Base-by-base conservation (phyloP, 1,139 yeast genomes). In the Starmera stellimalicola region DNA sequence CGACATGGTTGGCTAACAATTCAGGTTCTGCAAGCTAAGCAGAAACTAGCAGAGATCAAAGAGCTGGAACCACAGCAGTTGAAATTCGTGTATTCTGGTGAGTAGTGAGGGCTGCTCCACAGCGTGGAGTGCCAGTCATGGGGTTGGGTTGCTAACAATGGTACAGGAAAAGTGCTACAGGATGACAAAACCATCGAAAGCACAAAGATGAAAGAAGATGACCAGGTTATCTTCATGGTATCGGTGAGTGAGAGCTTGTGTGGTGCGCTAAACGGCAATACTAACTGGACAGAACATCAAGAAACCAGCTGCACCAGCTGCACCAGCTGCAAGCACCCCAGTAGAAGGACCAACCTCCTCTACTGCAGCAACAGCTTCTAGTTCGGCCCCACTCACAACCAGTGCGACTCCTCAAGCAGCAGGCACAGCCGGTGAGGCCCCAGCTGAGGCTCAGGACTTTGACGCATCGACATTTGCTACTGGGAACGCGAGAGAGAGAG, bases 221-320 rank as follows among this genome's bases (percentile, higher is more conserved):
- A 87, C 52, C 88, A 88, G 45, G 76, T 91, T 38, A 88, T 91
- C 41, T 88, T 87, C 58, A 91, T 91, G 97, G 73, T 85, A 34
- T 72, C 87, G n/a, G 42, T 39, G 36, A 29, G 43, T 37, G 15
- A 11, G 3, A n/a, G 7, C n/a, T 1, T 6, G 2, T n/a, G 6
- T 22, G 7, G 3, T 22, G 11, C 12, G 2, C 12, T 22, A 2
- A 22, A 22, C 12, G 11, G 3, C 5, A n/a, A 6, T 20, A 17
- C 34, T 27, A 23, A 32, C 34, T 3, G 3, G n/a, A n/a, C n/a
- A n/a, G n/a, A n/a, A n/a, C n/a, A n/a, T n/a, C n/a, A n/a, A n/a
- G n/a, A 42, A 46, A 38, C 44, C 41, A 29, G 33, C 47, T 11
- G 34, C 42, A 12, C 27, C 37, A 5, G 27, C 28, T 8, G 31